Percentiles rank a stretch among this genome's conserved stretches.
These are phyloP conservation scores for Bruguiera sexangula DNA, from an alignment of 345 rosid species.

Conservation along the genomic window DNA sequence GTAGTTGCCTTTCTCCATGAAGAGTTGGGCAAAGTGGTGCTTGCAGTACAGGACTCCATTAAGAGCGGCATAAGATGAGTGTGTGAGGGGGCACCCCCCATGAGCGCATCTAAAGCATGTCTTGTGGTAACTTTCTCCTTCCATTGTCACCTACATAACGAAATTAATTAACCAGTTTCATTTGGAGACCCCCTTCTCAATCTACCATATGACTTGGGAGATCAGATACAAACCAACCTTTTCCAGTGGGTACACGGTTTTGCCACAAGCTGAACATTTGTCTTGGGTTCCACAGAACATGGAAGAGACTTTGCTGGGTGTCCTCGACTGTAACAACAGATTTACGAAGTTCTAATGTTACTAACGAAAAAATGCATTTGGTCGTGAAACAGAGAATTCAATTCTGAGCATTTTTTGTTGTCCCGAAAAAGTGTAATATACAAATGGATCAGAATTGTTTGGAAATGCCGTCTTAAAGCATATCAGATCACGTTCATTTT, in stretches of 20 bases:
- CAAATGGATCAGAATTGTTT: background rate
- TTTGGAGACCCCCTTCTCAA: background rate
- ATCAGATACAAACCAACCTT: constrained; percentile 41
- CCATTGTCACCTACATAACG: constrained; percentile 60
- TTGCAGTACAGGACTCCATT: constrained; percentile 81
- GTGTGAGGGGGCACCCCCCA: constrained; percentile 69
- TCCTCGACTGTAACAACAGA: constrained; percentile 45
- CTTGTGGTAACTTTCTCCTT: constrained; percentile 80
- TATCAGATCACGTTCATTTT: background rate
- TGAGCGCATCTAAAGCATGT: constrained; percentile 82
- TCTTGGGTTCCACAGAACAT: constrained; percentile 80
- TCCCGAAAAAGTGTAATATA: too few species aligned
- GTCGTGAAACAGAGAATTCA: background rate
- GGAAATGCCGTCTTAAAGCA: background rate
- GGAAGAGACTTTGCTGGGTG: constrained; percentile 70
- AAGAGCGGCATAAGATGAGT: constrained; percentile 68
- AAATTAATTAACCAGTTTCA: background rate
- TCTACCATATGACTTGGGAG: too few species aligned
- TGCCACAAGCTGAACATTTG: constrained; percentile 67
- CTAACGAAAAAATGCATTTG: background rate
- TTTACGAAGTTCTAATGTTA: background rate
- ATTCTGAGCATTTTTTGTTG: too few species aligned
- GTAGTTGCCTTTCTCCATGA: constrained; percentile 88
- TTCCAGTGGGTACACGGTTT: constrained; percentile 81
- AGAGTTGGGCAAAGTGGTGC: constrained; percentile 81